phyloP scores from a whole-genome alignment of 352 stramenopile genomes.

The Plasmopara muralis region DNA sequence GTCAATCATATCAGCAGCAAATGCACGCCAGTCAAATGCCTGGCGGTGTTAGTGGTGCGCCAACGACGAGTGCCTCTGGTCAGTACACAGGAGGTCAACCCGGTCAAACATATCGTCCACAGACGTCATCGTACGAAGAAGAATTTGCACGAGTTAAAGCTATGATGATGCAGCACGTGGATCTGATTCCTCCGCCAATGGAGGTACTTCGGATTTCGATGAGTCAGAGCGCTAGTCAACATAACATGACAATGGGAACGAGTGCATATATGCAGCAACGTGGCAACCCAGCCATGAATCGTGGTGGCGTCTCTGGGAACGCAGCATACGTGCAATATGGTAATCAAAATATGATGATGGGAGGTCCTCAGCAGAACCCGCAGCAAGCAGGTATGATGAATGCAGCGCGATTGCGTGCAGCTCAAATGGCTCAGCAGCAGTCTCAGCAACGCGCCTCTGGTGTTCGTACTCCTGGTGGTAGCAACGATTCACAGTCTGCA shows the following conservation, averaged over 20 bases:
- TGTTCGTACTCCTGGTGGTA: slow-evolving; percentile 26
- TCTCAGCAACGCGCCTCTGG: slow-evolving; percentile 40
- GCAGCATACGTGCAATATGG: slow-evolving; percentile 56
- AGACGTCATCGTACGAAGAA: slow-evolving; percentile 74
- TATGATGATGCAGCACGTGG: slow-evolving; percentile 85
- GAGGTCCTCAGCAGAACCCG: slow-evolving; percentile 23
- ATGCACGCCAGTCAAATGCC: slow-evolving; percentile 43
- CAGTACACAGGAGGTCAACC: slow-evolving; percentile 60
- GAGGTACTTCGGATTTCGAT: slow-evolving; percentile 83
- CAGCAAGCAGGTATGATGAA: slow-evolving; percentile 36
- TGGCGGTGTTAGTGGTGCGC: slow-evolving; percentile 24
- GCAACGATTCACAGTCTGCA: slow-evolving; percentile 50
- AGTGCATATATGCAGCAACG: slow-evolving; percentile 64
- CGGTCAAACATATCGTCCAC: slow-evolving; percentile 44
- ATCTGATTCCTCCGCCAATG: slow-evolving; percentile 81
- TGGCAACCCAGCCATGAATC: slow-evolving; percentile 51
- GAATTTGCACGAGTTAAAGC: slow-evolving; percentile 83
- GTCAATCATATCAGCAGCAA: slow-evolving; percentile 39
- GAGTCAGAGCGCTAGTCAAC: slow-evolving; percentile 58
- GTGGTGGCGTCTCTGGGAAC: slow-evolving; percentile 28
- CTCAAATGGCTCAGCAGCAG: slow-evolving; percentile 40
- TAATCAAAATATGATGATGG: slow-evolving; percentile 63
- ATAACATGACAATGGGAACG: slow-evolving; percentile 45
- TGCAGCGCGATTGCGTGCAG: slow-evolving; percentile 39
- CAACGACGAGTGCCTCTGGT: slow-evolving; percentile 30